Base-by-base conservation (phyloP, 2,329 filamentous ascomycete genomes). In the Nakataea oryzae region DNA sequence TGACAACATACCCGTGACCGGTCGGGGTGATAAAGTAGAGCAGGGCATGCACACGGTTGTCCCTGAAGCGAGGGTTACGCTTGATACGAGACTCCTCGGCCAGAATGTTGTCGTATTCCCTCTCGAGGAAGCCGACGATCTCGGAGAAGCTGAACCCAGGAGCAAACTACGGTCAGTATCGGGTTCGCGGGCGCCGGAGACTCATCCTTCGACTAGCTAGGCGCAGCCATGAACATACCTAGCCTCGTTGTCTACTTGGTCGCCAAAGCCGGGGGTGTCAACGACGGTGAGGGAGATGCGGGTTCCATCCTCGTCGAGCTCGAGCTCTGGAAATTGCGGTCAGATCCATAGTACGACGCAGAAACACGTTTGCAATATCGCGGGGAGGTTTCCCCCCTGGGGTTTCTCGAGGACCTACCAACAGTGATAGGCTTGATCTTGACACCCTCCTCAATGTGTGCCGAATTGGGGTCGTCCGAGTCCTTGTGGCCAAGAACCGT, bases 61-160 rank as follows among this genome's bases (percentile, higher is more conserved):
- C 95, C 74, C 95, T 89, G 89, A 99, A 99, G 73, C 95, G 88
- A 70, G 95, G 95, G 82, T 99, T 99, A 92, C 95, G 95, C 90
- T 99, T 99, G 84, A 99, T 99, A 82, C 95, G 91, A 72, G 95
- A 97, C 82, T 99, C 95, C 81, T 97, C 93, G 66, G 95, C 93
- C 70, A 99, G 86, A 83, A 99, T 97, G 76, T 97, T 93, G 78
- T 99, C 95, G 78, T 97, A 97, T 86, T 99, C 93, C 80, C 93
- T 87, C 84, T 99, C 95, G 72, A 99, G 90, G 79, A 96, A 97
- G 69, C 93, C 93, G 69, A 96, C 93, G 72, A 99, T 99, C 79
- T 97, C 95, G 70, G 89, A 89, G 76, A 99, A 99, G 81, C 92
- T 96, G 68, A 62, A 50, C 30, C 30, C 4, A 8, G 7, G 17